Evolutionary conservation across 768 basidiomycete genomes (phyloP).

Genomic region (Naganishia onofrii): DNA sequence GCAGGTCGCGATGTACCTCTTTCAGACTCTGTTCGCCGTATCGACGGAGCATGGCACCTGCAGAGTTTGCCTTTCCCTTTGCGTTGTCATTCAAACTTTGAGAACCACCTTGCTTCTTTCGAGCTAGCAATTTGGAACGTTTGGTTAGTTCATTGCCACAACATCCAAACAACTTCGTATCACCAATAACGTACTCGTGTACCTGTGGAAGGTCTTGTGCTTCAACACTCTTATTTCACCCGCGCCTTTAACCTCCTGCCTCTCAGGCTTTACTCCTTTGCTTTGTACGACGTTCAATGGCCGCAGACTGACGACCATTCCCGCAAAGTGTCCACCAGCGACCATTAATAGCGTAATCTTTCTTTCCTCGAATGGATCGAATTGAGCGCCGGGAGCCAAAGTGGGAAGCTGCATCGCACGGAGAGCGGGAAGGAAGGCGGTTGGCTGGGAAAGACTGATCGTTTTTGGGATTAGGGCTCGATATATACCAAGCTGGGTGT

Average conservation of each 20-base stretch:
- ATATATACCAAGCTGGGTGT: slow-evolving; percentile 86
- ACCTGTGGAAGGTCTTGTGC: slow-evolving; percentile 97
- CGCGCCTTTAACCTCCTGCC: slow-evolving; percentile 66
- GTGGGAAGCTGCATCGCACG: slow-evolving; percentile 43
- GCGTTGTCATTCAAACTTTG: slow-evolving; percentile 89
- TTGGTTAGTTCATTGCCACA: neutral
- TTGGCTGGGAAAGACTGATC: slow-evolving; percentile 38
- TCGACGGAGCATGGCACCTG: slow-evolving; percentile 85
- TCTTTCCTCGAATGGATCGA: slow-evolving; percentile 50
- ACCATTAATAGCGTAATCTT: slow-evolving; percentile 95
- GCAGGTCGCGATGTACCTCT: slow-evolving; percentile 56
- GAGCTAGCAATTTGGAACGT: slow-evolving; percentile 60
- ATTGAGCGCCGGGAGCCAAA: neutral
- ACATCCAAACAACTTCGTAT: neutral
- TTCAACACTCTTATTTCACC: slow-evolving; percentile 59
- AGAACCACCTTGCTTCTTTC: slow-evolving; percentile 94
- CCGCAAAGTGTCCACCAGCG: slow-evolving; percentile 97
- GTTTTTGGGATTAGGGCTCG: slow-evolving; percentile 65
- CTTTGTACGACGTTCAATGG: slow-evolving; percentile 54
- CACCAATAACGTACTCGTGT: slow-evolving; percentile 71
- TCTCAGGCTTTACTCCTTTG: slow-evolving; percentile 65
- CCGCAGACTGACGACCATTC: slow-evolving; percentile 64
- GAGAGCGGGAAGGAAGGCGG: slow-evolving; percentile 44
- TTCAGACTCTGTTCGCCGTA: slow-evolving; percentile 91
- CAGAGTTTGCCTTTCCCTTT: slow-evolving; percentile 88